phyloP scores from a whole-genome alignment of 371 early-diverging fungal genomes.

The Mucor sp. region DNA sequence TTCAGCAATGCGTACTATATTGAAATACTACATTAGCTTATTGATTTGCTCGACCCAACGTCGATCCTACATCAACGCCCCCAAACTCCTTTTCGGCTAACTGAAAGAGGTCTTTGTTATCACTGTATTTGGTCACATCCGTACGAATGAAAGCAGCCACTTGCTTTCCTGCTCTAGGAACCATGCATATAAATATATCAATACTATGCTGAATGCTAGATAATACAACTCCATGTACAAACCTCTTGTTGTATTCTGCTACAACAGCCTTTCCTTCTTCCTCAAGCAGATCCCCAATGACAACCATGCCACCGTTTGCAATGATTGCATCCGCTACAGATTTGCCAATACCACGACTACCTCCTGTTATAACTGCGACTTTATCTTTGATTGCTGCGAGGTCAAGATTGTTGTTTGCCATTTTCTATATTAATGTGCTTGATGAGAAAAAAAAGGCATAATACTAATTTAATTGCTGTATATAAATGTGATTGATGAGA shows the following conservation, averaged over 20 bases:
- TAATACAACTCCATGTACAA: no score
- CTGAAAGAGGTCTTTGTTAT: slow-evolving; percentile 49
- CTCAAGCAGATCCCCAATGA: slow-evolving; percentile 66
- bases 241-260: slow-evolving; percentile 40
- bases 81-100: slow-evolving; percentile 58
- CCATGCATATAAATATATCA: no score
- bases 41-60: neutral
- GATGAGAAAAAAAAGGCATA: no score
- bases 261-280: slow-evolving; percentile 38
- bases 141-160: slow-evolving; percentile 52
- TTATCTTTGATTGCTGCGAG: slow-evolving; percentile 4
- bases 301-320: slow-evolving; percentile 55
- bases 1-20: slow-evolving; percentile 35
- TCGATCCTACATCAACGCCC: slow-evolving; percentile 53
- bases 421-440: no score
- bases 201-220: no score
- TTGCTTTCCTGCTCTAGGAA: slow-evolving; percentile 8
- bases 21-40: neutral
- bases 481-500: no score
- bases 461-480: no score
- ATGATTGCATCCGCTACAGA: slow-evolving; percentile 53
- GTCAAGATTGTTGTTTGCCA: neutral
- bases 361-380: slow-evolving; percentile 82
- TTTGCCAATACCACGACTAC: slow-evolving; percentile 75
- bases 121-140: slow-evolving; percentile 60